Evolutionary conservation across 2,329 filamentous ascomycete genomes (phyloP).

Genomic region (Stemphylium lycopersici): DNA sequence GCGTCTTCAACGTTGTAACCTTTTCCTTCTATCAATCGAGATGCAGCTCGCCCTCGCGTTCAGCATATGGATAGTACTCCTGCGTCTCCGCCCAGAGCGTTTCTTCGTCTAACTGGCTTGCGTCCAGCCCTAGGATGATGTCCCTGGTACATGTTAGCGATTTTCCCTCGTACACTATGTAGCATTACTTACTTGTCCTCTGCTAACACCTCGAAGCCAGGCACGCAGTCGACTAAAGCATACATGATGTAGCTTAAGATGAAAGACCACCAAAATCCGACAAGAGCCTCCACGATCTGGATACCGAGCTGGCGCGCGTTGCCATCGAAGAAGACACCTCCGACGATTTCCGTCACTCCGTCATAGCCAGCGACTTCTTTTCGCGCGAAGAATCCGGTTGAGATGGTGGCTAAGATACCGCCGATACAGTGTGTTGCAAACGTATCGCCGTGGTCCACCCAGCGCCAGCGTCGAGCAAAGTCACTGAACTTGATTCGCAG

Average conservation of each 20-base stretch:
- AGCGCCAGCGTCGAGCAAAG: conserved; percentile 54
- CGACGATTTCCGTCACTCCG: conserved; percentile 56
- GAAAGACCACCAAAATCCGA: conserved; percentile 61
- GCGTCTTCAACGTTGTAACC: too few relatives aligned
- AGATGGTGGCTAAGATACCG: conserved; percentile 58
- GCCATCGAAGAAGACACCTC: conserved; percentile 61
- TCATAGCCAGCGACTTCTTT: conserved; percentile 61
- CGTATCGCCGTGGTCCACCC: conserved; percentile 63
- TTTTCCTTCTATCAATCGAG: conserved; percentile 21
- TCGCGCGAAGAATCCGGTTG: conserved; percentile 58
- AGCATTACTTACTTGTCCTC: conserved; percentile 57
- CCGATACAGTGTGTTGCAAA: conserved; percentile 63
- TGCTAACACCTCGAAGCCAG: conserved; percentile 60
- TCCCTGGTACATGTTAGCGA: conserved; percentile 42
- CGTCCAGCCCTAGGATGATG: conserved; percentile 57
- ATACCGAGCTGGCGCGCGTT: conserved; percentile 58
- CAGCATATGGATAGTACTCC: conserved; percentile 46
- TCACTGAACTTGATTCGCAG: conserved; percentile 60
- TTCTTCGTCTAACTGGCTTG: conserved; percentile 59
- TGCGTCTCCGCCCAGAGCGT: conserved; percentile 45
- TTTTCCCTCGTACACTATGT: not conserved
- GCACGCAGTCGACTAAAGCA: conserved; percentile 60
- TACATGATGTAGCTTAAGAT: conserved; percentile 56
- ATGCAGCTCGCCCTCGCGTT: conserved; percentile 35
- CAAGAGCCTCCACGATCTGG: conserved; percentile 58